Base-by-base conservation (phyloP, 768 basidiomycete species). In the Leucogyrophana mollusca region DNA sequence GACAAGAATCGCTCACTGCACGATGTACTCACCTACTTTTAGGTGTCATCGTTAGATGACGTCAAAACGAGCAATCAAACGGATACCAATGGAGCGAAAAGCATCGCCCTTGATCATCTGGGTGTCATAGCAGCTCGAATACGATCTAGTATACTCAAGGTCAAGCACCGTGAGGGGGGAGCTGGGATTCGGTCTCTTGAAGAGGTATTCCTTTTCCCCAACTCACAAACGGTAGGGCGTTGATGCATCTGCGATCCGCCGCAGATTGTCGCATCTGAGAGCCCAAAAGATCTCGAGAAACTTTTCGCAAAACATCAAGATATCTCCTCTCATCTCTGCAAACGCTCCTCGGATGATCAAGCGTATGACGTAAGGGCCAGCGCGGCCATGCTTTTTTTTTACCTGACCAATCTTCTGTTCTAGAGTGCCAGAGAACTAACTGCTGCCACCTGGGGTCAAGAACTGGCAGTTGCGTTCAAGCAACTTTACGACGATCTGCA, bases 111-210 rank as follows among this genome's bases (percentile, higher is more conserved):
- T 27, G 96, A 99, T 60, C 91, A 98, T 65, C 73, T 99, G 0
- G 96, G 96, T 9, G 76, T 85, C n/a, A 90, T 99, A 43, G 94
- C 89, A 18, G 88, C 93, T 4, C 80, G 82, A 34, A 76, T 98
- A 34, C 78, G 88, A 24, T 68, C 78, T 0, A 84, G 79, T 30
- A 67, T 70, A 41, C 64, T 84, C 36, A 73, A 58, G 54, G 62
- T 60, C 40, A 51, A 57, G 16, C 52, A 61, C 49, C 50, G 53
- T n/a, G 33, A 73, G 66, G 52, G 60, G 49, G 44, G 73, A 64
- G 45, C 62, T 49, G 61, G 8, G 51, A 37, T 88, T 51, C 73
- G 74, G 47, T 73, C 88, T 3, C 57, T 94, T 22, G 90, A 90
- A 27, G 90, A 93, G 71, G 92, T 89, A 54, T 6, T 17, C 21